These are phyloP conservation scores for Phytophthora colocasiae DNA, from an alignment of 352 stramenopile genomes.

Conservation along the genomic window DNA sequence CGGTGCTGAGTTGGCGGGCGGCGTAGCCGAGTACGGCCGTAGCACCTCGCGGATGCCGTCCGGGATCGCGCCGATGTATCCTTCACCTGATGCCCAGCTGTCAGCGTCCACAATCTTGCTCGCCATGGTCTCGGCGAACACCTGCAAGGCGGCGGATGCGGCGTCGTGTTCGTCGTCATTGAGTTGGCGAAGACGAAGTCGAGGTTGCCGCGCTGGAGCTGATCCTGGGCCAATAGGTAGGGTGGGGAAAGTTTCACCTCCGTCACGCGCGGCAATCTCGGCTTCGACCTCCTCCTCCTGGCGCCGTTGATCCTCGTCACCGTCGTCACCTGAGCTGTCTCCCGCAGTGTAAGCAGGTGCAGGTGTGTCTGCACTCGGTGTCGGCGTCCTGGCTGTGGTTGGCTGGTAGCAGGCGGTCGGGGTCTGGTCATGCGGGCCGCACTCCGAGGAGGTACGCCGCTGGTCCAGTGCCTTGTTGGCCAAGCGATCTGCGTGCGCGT, in stretches of 20 bases:
- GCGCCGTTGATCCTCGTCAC: too few relatives aligned
- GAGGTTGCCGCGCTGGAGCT: neutral
- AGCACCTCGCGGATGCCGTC: slow-evolving; percentile 11
- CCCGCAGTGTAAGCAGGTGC: too few relatives aligned
- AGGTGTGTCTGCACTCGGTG: too few relatives aligned
- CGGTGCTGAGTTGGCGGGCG: neutral
- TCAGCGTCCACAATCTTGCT: slow-evolving; percentile 18
- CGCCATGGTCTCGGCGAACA: neutral
- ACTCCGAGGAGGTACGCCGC: too few relatives aligned
- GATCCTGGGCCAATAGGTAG: neutral
- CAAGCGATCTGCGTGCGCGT: slow-evolving; percentile 25
- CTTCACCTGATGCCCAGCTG: slow-evolving; percentile 17
- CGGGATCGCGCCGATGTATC: slow-evolving; percentile 18
- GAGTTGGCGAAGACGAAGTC: neutral
- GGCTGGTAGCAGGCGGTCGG: too few relatives aligned
- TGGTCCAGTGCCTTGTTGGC: slow-evolving; percentile 13
- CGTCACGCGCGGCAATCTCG: too few relatives aligned
- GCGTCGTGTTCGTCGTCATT: neutral
- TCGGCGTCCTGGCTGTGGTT: too few relatives aligned
- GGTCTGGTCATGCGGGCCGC: too few relatives aligned
- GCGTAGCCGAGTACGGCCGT: neutral
- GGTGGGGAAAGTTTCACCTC: neutral
- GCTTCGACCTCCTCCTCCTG: too few relatives aligned
- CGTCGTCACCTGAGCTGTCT: too few relatives aligned
- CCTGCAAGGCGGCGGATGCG: neutral